phyloP scores from a whole-genome alignment of 257 asterid genomes.

The Osmanthus fragrans region DNA sequence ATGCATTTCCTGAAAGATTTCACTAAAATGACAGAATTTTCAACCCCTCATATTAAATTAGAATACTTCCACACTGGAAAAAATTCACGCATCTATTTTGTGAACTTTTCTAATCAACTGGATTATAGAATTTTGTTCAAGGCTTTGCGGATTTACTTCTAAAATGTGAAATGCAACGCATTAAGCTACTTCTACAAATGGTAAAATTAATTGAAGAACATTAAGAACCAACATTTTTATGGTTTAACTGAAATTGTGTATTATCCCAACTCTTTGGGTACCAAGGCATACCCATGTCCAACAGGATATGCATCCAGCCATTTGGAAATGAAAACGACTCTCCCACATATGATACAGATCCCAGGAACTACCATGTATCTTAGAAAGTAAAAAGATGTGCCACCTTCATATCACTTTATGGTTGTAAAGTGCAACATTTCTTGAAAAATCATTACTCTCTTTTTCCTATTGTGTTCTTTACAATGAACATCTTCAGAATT shows the following conservation, averaged over 20 bases:
- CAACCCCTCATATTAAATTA: background rate
- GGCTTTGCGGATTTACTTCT: background rate
- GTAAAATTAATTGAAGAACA: background rate
- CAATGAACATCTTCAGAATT: no score
- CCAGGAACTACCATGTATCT: no score
- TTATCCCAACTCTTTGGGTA: background rate
- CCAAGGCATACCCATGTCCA: background rate
- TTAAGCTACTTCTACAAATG: background rate
- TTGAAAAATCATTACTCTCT: no score
- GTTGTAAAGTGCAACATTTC: no score
- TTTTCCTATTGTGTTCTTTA: no score
- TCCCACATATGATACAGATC: background rate
- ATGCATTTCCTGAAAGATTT: background rate
- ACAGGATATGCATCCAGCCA: background rate
- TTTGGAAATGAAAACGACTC: background rate
- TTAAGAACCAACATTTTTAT: background rate
- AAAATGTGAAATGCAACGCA: background rate
- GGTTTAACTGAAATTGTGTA: background rate
- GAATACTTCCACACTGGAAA: background rate
- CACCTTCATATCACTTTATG: no score
- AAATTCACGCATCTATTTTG: background rate
- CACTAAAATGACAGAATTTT: background rate
- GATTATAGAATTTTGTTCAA: background rate
- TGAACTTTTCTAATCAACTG: background rate
- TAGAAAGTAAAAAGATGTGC: no score